Base-by-base conservation (phyloP, 1,284 basidiomycete genomes). In the Volvariella surrecta region DNA sequence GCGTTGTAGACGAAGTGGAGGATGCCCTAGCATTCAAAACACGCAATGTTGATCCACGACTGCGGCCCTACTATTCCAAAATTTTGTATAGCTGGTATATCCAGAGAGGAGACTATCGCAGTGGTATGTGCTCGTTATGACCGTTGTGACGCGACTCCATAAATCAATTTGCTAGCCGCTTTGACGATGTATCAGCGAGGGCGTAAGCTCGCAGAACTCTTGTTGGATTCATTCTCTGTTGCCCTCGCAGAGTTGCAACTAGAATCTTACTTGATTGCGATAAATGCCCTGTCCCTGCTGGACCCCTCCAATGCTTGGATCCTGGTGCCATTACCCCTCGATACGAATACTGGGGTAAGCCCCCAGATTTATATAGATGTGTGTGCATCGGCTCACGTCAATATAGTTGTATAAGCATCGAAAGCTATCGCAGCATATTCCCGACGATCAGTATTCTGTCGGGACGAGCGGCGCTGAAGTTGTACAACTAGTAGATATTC, bases 61-160 rank as follows among this genome's bases (percentile, higher is more conserved):
- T 82, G 34, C 74, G 72, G 35, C 94, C 94, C 0, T 86, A 85
- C 58, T 99, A 97, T 69, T 89, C 92, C 40, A 77, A 82, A 52
- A 89, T 99, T 46, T 67, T 99, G n/a, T 97, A 98, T 66, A 85
- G 91, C 39, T 99, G 93, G 89, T 86, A 91, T 60, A 79, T 86
- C 50, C 74, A 76, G 42, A 72, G 88, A 59, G 88, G 88, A 24
- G 90, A 96, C 58, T 92, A 92, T 64, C 77, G 89, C 42, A 89
- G 79, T 56, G 92, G 91, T 91, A 56, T 60, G 76, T 66, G 42
- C 50, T 44, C 42, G 46, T 38, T 40, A 41, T 42, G 39, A 28
- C n/a, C 39, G 28, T 57, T 42, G 19, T 39, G 28, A 13, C 32
- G 40, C 35, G 43, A 15, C 19, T 20, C 20, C 8, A 46, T 40